phyloP scores from a whole-genome alignment of 768 basidiomycete species.

The Asterophora parasitica region DNA sequence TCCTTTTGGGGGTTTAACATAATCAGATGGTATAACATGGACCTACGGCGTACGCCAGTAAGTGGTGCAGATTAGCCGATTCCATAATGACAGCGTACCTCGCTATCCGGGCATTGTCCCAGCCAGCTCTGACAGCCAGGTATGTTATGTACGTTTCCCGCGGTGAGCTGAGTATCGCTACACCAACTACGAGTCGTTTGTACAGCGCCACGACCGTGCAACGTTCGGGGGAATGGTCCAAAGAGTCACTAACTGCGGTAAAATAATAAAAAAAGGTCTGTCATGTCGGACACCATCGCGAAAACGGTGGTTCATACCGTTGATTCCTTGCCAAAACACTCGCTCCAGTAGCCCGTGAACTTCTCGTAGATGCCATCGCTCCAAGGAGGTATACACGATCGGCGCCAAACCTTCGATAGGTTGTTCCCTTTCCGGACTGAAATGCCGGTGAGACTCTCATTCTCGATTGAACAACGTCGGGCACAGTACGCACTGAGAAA shows the following conservation, averaged over 20 bases:
- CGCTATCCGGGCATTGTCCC: conserved; percentile 77
- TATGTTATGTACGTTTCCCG: conserved; percentile 82
- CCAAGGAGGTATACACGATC: conserved; percentile 61
- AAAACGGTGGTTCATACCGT: conserved; percentile 44
- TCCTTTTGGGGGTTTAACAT: conserved; percentile 67
- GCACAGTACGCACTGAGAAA: conserved; percentile 49
- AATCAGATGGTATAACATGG: conserved; percentile 76
- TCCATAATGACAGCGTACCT: conserved; percentile 39
- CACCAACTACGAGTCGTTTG: conserved; percentile 65
- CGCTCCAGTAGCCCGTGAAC: conserved; percentile 66
- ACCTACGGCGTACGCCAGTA: conserved; percentile 40
- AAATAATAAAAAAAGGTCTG: neutral
- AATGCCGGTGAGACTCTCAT: conserved; percentile 8
- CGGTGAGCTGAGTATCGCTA: conserved; percentile 73
- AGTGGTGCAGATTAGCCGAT: conserved; percentile 8
- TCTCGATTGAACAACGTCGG: neutral
- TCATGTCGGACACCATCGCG: neutral
- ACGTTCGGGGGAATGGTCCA: conserved; percentile 63
- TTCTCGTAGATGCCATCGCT: conserved; percentile 55
- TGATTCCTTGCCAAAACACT: conserved; percentile 74
- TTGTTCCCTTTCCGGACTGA: conserved; percentile 52
- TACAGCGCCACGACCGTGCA: conserved; percentile 76
- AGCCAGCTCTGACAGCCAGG: conserved; percentile 70
- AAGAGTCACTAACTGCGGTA: conserved; percentile 64
- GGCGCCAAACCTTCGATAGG: conserved; percentile 41